Base-by-base conservation (phyloP, 805 yeast genomes). In the Saccharomycopsis capsularis region DNA sequence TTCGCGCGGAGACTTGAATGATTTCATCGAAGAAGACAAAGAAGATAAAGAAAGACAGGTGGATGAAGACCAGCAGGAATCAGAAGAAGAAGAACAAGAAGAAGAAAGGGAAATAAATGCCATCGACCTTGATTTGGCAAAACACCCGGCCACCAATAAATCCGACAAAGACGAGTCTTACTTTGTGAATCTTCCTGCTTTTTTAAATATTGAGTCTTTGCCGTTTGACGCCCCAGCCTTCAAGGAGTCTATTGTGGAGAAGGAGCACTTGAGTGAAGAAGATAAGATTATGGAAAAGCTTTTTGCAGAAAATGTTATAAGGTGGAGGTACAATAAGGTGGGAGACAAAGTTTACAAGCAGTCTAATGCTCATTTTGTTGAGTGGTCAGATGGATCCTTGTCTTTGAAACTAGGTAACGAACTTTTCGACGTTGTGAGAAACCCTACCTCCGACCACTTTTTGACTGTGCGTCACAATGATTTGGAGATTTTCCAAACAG, bases 381-480 rank as follows among this genome's bases (percentile, higher is more conserved):
- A 87, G 63, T 93, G 99, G 99, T 83, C 85, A 48, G 98, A 93
- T 65, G 99, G 99, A 1, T 73, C 87, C 3, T 67, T 80, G 54
- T 89, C 97, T 2, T 69, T 93, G 57, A 90, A 87, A 60, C 68
- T 93, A 35, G 99, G 99, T 29, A 73, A 75, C 42, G 99, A 93
- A 65, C 73, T 82, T 55, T 91, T 90, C 59, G 97, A 91, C 61
- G 79, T 87, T 51, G 70, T 79, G 47, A 66, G 75, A 9, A 78
- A 79, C 50, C 79, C 82, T 6, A 68, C 80, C 36, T 78, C 76
- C 45, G 95, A 89, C 60, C 79, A 85, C 29, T 79, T 84, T 47
- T 69, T 93, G 43, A 81, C 85, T 1, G 75, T 77, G 25, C 78
- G 88, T 29, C 85, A 83, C 59, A 83, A 82, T 48, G 78, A 75